Base-by-base conservation (phyloP, 2,329 filamentous ascomycete species). In the Fusarium sp. region DNA sequence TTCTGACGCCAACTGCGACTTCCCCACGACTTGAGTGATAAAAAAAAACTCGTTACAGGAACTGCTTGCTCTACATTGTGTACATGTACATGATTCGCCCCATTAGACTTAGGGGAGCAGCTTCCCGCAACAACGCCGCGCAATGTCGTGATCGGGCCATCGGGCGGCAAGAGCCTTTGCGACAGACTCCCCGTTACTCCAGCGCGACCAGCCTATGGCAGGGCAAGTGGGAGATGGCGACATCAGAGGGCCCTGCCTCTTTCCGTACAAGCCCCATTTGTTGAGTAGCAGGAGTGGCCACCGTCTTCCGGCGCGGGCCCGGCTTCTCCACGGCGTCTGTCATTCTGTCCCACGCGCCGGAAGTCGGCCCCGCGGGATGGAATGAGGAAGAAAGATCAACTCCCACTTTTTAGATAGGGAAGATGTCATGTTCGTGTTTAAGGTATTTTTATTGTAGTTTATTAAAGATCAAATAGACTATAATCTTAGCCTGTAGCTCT, bases 131-230 rank as follows among this genome's bases (percentile, higher is more conserved):
- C 61, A 47, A 61, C 30, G 54, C 43, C 62, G 49, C 37, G 37
- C 46, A 33, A 68, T 68, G 65, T 68, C 65, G 65, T 68, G 65
- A 68, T 68, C 65, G 65, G 65, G 56, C 44, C 65, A 69, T 68
- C 65, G 65, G 65, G 52, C 65, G 62, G 62, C 51, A 62, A 56
- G 45, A 66, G 55, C 33, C 24, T 48, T 50, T 66, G 56, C 52
- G 45, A 51, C 57, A 63, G 58, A 59, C 58, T 67, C 65, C 58
- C 49, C 62, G 22, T 45, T 37, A 33, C 51, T 39, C 61, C 56
- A 56, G 32, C 32, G 37, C 39, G 6, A 8, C n/a, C 49, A 65
- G 52, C 67, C 67, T 70, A 70, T 70, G 39, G 57, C 26, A 61
- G 43, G 7, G 13, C 33, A 22, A 26, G 41, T 24, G 37, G 15